A percentile compares a stretch with the other conserved stretches of the same genome.
Evolutionary conservation across 805 yeast genomes (phyloP).

Genomic region (Starmerella sirachaensis): DNA sequence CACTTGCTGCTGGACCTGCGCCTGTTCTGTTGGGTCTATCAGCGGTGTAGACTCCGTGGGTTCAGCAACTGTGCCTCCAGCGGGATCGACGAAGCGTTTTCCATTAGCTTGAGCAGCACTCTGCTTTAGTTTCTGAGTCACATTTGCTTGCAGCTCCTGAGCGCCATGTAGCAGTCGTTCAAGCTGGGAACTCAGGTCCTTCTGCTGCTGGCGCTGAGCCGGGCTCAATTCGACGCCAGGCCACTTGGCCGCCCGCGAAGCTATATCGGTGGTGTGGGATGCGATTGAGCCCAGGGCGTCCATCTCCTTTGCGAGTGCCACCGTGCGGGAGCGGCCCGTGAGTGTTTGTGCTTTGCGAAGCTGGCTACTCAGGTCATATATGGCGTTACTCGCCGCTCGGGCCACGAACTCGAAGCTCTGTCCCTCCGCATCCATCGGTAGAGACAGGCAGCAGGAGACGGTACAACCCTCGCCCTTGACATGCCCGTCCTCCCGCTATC

Average conservation of each 20-base stretch:
- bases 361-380: slow-evolving; percentile 20
- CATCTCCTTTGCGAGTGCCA: slow-evolving; percentile 10
- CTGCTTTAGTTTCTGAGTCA: slow-evolving; percentile 10
- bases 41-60: slow-evolving; percentile 3
- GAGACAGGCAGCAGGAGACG: too few relatives aligned
- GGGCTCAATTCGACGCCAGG: slow-evolving; percentile 1
- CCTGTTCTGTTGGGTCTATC: not conserved
- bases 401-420: slow-evolving; percentile 15
- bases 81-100: not conserved
- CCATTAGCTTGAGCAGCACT: too few relatives aligned
- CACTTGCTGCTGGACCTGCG: slow-evolving; percentile 27
- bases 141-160: slow-evolving; percentile 9
- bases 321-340: slow-evolving; percentile 4
- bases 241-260: slow-evolving; percentile 8
- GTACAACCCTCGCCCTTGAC: too few relatives aligned
- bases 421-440: slow-evolving; percentile 19
- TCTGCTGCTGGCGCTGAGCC: slow-evolving; percentile 7
- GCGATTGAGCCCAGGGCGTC: slow-evolving; percentile 13
- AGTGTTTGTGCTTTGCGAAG: slow-evolving; percentile 13
- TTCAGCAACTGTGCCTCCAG: not conserved
- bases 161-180: slow-evolving; percentile 12
- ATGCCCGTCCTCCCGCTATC: too few relatives aligned
- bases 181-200: slow-evolving; percentile 11
- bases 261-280: slow-evolving; percentile 7
- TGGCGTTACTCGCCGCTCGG: slow-evolving; percentile 16